A percentile compares a stretch with the other conserved stretches of the same genome.
Evolutionary conservation across 306 rosid genomes (phyloP).

Genomic region (Cicer judaicum): DNA sequence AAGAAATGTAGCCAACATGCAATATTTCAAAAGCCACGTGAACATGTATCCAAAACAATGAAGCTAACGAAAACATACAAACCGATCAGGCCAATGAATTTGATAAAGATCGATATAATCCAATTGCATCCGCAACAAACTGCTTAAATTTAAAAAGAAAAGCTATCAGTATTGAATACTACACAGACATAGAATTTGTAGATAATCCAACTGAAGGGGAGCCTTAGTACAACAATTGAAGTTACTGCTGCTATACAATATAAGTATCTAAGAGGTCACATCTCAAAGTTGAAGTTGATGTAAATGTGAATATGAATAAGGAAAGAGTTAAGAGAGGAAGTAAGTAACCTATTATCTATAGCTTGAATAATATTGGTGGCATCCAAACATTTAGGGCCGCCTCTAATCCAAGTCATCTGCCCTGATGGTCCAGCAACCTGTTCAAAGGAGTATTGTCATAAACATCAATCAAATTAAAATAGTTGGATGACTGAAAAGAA

Average conservation of each 20-base stretch:
- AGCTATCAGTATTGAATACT: conserved; percentile 35
- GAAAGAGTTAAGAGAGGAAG: background rate
- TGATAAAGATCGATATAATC: conserved; percentile 94
- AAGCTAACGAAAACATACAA: conserved; percentile 58
- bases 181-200: background rate
- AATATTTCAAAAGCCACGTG: background rate
- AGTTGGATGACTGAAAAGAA: background rate
- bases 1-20: background rate
- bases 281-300: background rate
- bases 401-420: conserved; percentile 95
- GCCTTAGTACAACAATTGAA: background rate
- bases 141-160: conserved; percentile 52
- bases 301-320: background rate
- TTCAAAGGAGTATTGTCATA: conserved; percentile 13
- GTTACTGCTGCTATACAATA: background rate
- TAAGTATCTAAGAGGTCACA: no score
- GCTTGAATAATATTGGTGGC: conserved; percentile 71
- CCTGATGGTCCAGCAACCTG: conserved; percentile 96
- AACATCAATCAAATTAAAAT: background rate
- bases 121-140: conserved; percentile 73
- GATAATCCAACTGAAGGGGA: background rate
- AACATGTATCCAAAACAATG: conserved; percentile 9
- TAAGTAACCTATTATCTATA: conserved; percentile 69
- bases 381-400: conserved; percentile 79
- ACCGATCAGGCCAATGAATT: conserved; percentile 99